Conservation (phyloP, 2,329 filamentous ascomycete genomes). For the Furcasterigmium furcatum region DNA sequence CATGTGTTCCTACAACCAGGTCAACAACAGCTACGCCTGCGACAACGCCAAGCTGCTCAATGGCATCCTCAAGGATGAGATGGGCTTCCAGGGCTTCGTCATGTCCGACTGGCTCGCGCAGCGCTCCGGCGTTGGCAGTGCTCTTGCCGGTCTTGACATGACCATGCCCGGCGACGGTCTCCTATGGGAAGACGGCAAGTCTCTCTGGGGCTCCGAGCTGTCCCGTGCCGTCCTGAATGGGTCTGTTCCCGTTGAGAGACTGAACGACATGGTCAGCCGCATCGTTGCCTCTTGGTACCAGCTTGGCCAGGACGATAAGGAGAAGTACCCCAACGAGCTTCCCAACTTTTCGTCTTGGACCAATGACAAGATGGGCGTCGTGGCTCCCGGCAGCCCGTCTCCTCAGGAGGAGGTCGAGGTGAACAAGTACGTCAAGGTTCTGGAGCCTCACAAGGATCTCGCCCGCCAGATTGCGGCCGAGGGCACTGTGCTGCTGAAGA, state of each 20-base stretch:
- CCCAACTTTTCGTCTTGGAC: conserved; percentile 81
- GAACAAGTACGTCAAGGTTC: conserved; percentile 67
- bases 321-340: conserved; percentile 68
- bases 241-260: conserved; percentile 73
- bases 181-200: conserved; percentile 64
- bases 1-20: conserved; percentile 80
- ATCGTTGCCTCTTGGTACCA: conserved; percentile 91
- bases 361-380: conserved; percentile 45
- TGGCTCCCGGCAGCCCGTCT: conserved; percentile 48
- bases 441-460: conserved; percentile 45
- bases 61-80: conserved; percentile 68
- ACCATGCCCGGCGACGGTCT: conserved; percentile 68
- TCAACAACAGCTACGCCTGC: conserved; percentile 64
- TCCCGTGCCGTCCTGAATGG: conserved; percentile 78
- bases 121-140: conserved; percentile 54
- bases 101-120: conserved; percentile 70
- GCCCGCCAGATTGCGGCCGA: conserved; percentile 54
- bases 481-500: conserved; percentile 57
- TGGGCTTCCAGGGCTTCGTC: conserved; percentile 69
- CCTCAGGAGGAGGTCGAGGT: conserved; percentile 41
- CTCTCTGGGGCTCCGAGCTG: conserved; percentile 81
- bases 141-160: conserved; percentile 65
- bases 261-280: conserved; percentile 88
- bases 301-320: conserved; percentile 69
- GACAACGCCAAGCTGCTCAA: conserved; percentile 69